Conservation (phyloP, 768 basidiomycete species). For the Pleurotus tuber-regium region DNA sequence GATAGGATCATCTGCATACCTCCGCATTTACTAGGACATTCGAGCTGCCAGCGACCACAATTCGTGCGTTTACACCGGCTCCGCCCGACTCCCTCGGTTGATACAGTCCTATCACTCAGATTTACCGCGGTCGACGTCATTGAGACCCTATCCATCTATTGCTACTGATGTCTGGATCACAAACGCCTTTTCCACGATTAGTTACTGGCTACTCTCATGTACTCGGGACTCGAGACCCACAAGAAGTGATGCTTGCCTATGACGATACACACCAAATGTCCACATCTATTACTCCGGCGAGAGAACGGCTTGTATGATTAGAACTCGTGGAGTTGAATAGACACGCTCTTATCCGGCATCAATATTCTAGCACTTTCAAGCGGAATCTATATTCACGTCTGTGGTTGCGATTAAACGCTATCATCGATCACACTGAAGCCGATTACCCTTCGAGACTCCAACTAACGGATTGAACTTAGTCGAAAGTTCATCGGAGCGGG, state of each 20-base stretch:
- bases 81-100: conserved; percentile 7
- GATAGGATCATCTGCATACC: background rate
- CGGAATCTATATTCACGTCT: background rate
- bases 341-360: background rate
- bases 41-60: background rate
- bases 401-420: no score
- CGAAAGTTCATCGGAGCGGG: background rate
- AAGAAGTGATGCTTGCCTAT: background rate
- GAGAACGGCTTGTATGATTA: background rate
- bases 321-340: background rate
- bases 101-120: background rate
- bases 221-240: conserved; percentile 8
- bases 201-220: no score
- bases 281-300: conserved; percentile 4
- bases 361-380: background rate
- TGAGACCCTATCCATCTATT: background rate
- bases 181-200: no score
- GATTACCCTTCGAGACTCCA: no score
- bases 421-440: no score
- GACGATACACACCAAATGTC: background rate
- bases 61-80: conserved; percentile 3
- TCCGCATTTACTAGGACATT: background rate
- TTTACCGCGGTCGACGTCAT: conserved; percentile 11
- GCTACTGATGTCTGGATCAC: no score
- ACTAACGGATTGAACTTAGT: background rate